Base-by-base conservation (phyloP, 2,329 filamentous ascomycete species). In the Pseudocercospora macadamiae region DNA sequence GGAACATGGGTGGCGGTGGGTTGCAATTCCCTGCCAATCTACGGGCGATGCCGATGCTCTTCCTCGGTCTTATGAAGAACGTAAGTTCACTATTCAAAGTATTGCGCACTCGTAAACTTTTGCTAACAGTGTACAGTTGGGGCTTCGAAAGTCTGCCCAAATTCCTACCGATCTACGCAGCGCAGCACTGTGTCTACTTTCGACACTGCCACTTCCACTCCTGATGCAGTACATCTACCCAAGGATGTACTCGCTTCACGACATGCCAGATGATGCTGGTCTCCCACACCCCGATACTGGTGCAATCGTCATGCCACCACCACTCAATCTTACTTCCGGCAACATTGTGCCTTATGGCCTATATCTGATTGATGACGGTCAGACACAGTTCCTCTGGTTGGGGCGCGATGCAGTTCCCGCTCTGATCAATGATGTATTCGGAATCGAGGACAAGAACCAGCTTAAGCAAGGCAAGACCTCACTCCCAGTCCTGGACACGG, bases 321-420 rank as follows among this genome's bases (percentile, higher is more conserved):
- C 90, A 0, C 68, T 91, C 70, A 97, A 97, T 74, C 83, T 97
- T 58, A 92, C 91, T 2, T 96, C 93, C 1, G 91, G 93, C 74
- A 86, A 89, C 47, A 84, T 99, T 51, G 90, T 91, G 3, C 85
- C 92, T 0, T 96, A 96, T 71, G 95, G 95, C 25, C 80, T 99
- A 16, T 99, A 99, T 76, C 84, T 99, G 58, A 95, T 99, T 68
- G 95, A 99, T 69, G 95, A 99, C 71, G 93, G 93, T 2, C 93
- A 97, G 76, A 97, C 91, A 4, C 95, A 99, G 74, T 99, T 99
- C 83, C 78, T 99, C 48, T 99, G 95, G 95, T 84, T 97, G 18
- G 95, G 95, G 12, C 87, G 93, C 32, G 93, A 99, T 66, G 89
- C 93, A 1, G 91, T 99, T 25, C 91, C 92, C 1, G 91, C 96